These are phyloP conservation scores for Fusarium sp. DNA, from an alignment of 2,329 filamentous ascomycete species.

Conservation along the genomic window DNA sequence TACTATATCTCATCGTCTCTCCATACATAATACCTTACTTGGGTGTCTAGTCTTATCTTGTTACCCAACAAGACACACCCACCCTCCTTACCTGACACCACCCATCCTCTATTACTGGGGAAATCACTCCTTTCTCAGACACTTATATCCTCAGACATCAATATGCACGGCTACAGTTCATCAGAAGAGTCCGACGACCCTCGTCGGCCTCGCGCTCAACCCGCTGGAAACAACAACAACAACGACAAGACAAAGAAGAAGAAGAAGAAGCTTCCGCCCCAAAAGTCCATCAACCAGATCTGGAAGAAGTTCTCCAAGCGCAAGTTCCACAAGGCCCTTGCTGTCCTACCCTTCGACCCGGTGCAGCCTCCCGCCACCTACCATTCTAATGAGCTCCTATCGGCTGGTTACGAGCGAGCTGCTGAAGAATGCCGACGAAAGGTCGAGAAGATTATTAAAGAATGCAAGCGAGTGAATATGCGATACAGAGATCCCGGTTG, in stretches of 20 bases:
- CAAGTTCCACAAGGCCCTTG: conserved; percentile 73
- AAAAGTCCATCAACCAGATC: conserved; percentile 74
- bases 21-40: neutral
- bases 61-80: neutral
- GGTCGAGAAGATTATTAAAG: conserved; percentile 70
- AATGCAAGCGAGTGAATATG: conserved; percentile 80
- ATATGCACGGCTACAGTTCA: conserved; percentile 62
- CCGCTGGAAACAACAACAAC: conserved; percentile 50
- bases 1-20: neutral
- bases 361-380: conserved; percentile 63
- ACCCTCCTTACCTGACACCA: neutral
- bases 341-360: conserved; percentile 73
- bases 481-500: conserved; percentile 78
- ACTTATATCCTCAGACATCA: neutral
- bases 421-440: conserved; percentile 72
- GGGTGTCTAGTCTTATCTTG: conserved; percentile 4
- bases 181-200: conserved; percentile 64
- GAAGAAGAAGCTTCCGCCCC: conserved; percentile 66
- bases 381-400: conserved; percentile 70
- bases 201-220: conserved; percentile 53
- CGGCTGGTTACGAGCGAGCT: conserved; percentile 72
- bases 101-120: neutral
- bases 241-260: conserved; percentile 64
- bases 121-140: neutral
- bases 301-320: conserved; percentile 71